Evolutionary conservation across 2,329 filamentous ascomycete species (phyloP), one percentile per base, ranked within the genome.

Genomic region (Alternaria gansuensis): DNA sequence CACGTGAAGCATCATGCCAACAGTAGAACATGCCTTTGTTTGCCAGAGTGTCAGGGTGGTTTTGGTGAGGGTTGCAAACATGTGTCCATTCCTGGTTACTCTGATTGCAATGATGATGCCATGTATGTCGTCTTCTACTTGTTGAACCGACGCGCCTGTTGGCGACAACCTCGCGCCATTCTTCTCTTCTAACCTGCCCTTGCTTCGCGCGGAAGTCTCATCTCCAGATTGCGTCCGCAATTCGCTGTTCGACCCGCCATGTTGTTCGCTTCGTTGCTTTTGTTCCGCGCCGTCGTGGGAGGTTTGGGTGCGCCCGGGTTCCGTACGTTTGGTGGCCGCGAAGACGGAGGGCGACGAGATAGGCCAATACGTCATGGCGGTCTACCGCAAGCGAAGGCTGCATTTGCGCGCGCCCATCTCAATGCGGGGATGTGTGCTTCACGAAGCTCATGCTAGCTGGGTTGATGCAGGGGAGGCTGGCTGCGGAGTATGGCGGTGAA

Each of bases 1-100:
- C 54, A 66, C 60, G 54, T 43, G 46, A 26, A 28, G 26, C 29
- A 28, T 37, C 40, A 21, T 56, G 41, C 44, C 59, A n/a, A 41
- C 48, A 54, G 59, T 40, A 33, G 71, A n/a, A 63, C 82, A 60
- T 83, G 93, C 92, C 85, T 94, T 94, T 54, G 92, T 94, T 80
- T 99, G 95, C 95, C 95, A 99, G 66, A 99, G 85, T n/a, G 91
- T 92, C 76, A 99, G 87, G 11, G 91, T 90, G 2, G 91, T 91
- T 5, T 86, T 82, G 0, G 94, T 97, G 73, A 97, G 92, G 45
- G 92, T 92, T 51, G 91, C 91, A 79, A 99, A 97, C 62, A 90
- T 81, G 71, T 93, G 90, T 39, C 93, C 93, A 55, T 86, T 89
- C 43, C 93, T 87, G 2, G 93, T 91, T 39, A 93, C 86, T 64